Base-by-base conservation (phyloP, 2,329 filamentous ascomycete genomes). In the Colletotrichum gigasporum region DNA sequence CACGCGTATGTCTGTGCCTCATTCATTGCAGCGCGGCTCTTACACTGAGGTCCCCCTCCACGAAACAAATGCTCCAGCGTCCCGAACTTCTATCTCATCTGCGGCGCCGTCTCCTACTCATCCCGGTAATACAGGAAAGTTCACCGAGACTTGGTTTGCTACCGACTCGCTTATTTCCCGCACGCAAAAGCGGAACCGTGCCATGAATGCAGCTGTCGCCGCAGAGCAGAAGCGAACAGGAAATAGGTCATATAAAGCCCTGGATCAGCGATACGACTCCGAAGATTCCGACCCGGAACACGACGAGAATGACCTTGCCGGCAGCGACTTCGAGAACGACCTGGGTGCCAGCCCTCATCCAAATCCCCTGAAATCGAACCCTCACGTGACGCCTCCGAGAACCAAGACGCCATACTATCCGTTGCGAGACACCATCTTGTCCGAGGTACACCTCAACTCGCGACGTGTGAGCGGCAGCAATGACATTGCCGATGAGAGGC, bases 101-200 rank as follows among this genome's bases (percentile, higher is more conserved):
- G 52, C 54, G 30, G 59, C 65, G 11, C 48, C 57, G 11, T 51
- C 44, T 14, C 32, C 47, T 22, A 39, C 75, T 44, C 78, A 77
- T 16, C 71, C 71, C 32, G 82, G 83, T 30, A 39, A 35, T 4
- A 68, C 75, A 1, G 77, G 79, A 41, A 82, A 77, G 67, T 86
- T 86, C 69, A 86, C 81, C 5, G 85, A 87, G 70, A 79, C 83
- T 0, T 87, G 85, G 85, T 80, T 80, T 66, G 77, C 85, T 2
- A 82, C 83, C 1, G 84, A 87, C 37, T 85, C 84, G 2, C 79
- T 86, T 41, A 79, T 85, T 70, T 80, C 78, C 52, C 82, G 84
- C 69, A 87, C 85, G 2, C 82, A 86, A 65, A 79, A 86, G 69
- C 80, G 82, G n/a, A 80, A 82, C 67, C 79, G 79, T 41, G 77